Evolutionary conservation across 2,329 filamentous ascomycete genomes (phyloP).

Genomic region (Venturiaceae sp.): DNA sequence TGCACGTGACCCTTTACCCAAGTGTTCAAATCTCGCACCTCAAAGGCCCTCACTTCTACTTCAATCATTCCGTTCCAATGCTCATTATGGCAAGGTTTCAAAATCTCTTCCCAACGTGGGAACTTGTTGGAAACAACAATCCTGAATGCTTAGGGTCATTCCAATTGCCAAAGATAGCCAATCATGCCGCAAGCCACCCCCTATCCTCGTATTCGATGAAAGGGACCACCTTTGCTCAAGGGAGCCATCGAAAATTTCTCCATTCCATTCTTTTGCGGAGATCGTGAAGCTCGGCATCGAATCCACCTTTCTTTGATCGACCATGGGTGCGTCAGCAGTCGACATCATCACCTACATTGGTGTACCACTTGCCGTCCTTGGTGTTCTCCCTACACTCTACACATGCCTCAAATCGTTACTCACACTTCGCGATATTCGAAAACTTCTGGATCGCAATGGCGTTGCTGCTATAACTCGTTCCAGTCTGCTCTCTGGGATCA

Average conservation of each 20-base stretch:
- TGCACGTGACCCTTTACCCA: no score
- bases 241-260: not conserved
- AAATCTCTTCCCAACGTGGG: no score
- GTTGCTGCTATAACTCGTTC: conserved; percentile 50
- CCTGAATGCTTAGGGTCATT: not conserved
- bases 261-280: not conserved
- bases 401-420: conserved; percentile 52
- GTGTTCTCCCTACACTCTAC: conserved; percentile 56
- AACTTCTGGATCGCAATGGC: conserved; percentile 46
- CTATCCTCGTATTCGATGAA: not conserved
- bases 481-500: conserved; percentile 55
- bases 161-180: not conserved
- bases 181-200: not conserved
- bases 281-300: not conserved
- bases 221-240: not conserved
- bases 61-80: no score
- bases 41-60: no score
- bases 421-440: conserved; percentile 50
- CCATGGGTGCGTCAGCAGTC: conserved; percentile 3
- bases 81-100: no score
- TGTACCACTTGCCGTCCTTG: conserved; percentile 48
- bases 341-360: conserved; percentile 24
- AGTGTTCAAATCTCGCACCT: no score
- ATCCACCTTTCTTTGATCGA: not conserved
- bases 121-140: no score